Conservation (phyloP, 805 yeast species). For the Wickerhamiella sorbophila region DNA sequence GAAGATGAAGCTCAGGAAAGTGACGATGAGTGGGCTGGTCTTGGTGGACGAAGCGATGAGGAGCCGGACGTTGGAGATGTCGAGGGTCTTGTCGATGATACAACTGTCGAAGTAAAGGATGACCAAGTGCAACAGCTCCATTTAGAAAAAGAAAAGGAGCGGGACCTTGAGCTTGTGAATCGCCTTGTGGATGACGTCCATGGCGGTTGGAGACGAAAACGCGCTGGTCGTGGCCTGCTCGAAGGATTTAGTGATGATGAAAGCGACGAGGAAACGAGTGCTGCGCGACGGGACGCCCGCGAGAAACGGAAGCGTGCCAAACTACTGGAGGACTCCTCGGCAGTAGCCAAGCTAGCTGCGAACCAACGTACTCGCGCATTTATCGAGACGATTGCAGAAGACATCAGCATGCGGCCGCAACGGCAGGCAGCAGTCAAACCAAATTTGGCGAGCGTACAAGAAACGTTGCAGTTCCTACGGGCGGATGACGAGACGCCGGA, state of each 20-base stretch:
- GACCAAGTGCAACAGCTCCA: constrained; percentile 7
- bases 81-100: constrained; percentile 13
- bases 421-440: not conserved
- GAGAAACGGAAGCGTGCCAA: constrained; percentile 8
- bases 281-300: constrained; percentile 6
- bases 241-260: constrained; percentile 6
- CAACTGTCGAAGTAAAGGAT: constrained; percentile 3
- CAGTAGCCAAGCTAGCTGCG: constrained; percentile 12
- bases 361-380: constrained; percentile 11
- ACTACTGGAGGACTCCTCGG: constrained; percentile 8
- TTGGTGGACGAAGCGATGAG: constrained; percentile 7
- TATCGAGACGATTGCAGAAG: constrained; percentile 15
- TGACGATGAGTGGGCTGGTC: constrained; percentile 15
- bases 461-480: constrained; percentile 11
- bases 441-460: constrained; percentile 9
- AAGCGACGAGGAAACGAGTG: constrained; percentile 4
- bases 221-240: constrained; percentile 4
- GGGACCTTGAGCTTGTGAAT: constrained; percentile 13
- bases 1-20: constrained; percentile 19
- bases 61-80: constrained; percentile 11
- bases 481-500: constrained; percentile 3
- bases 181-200: constrained; percentile 15
- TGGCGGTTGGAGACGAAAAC: constrained; percentile 13
- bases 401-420: constrained; percentile 9
- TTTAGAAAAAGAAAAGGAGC: constrained; percentile 12